Conservation (phyloP, 495 filamentous ascomycete species). For the Aspergillus heteromorphus region DNA sequence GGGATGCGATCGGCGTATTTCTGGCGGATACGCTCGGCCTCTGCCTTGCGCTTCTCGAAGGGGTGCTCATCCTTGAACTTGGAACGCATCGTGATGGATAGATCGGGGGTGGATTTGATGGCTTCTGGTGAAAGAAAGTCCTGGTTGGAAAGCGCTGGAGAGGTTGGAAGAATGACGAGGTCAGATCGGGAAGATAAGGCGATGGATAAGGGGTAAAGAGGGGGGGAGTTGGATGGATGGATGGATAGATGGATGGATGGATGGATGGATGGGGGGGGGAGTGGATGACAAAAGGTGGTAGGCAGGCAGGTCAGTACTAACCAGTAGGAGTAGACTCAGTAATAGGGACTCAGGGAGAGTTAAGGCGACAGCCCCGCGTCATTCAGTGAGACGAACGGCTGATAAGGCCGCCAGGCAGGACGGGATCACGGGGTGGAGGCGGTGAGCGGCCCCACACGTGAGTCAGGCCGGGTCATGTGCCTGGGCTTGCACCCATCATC, state of each 20-base stretch:
- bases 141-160: not conserved
- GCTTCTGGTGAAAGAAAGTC: not conserved
- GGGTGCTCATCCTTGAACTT: conserved; percentile 99
- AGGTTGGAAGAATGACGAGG: conserved; percentile 1
- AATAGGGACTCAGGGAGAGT: not conserved
- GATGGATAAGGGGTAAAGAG: conserved; percentile 13
- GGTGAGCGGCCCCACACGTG: conserved; percentile 29
- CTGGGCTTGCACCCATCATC: not conserved
- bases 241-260: conserved; percentile 12
- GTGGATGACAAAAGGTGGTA: conserved; percentile 16
- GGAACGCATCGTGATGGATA: conserved; percentile 68
- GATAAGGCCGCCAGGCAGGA: conserved; percentile 17
- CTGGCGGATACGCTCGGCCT: conserved; percentile 97
- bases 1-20: conserved; percentile 99
- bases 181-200: conserved; percentile 5
- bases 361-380: conserved; percentile 26
- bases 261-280: conserved; percentile 2
- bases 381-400: conserved; percentile 15
- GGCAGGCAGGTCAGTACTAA: not conserved
- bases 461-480: conserved; percentile 16
- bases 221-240: conserved; percentile 10
- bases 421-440: conserved; percentile 31
- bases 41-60: conserved; percentile 98
- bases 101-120: not conserved
- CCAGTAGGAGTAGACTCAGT: too few species aligned